Conservation (phyloP, 345 rosid species). For the Nephelium lappaceum region DNA sequence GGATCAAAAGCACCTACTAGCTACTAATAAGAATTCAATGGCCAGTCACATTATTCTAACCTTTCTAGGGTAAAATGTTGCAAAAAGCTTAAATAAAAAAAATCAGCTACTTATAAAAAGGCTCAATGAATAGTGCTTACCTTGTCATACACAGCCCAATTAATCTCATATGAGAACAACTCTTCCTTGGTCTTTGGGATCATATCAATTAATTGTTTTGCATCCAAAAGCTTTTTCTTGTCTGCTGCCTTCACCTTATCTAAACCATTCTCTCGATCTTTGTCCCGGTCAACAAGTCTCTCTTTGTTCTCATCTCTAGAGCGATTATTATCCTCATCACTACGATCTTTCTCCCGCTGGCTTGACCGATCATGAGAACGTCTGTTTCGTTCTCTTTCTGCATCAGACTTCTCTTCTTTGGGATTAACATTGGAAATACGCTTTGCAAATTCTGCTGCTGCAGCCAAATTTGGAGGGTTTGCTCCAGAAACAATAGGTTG, state of each 20-base stretch:
- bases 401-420: conserved; percentile 72
- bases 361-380: conserved; percentile 70
- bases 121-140: conserved; percentile 37
- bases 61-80: conserved; percentile 10
- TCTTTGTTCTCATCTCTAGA: conserved; percentile 56
- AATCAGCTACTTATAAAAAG: conserved; percentile 4
- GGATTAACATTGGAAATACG: conserved; percentile 67
- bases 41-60: neutral
- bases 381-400: conserved; percentile 75
- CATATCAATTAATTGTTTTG: conserved; percentile 96
- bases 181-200: conserved; percentile 98
- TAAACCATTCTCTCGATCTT: conserved; percentile 63
- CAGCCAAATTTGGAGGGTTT: conserved; percentile 77
- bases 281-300: conserved; percentile 48
- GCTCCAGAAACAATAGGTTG: conserved; percentile 60
- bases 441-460: conserved; percentile 96
- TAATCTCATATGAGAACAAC: conserved; percentile 83
- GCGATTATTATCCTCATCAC: conserved; percentile 46
- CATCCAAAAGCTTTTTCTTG: conserved; percentile 86
- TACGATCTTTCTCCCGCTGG: conserved; percentile 70
- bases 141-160: conserved; percentile 89
- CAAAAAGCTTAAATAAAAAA: neutral
- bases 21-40: neutral
- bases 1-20: neutral
- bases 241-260: conserved; percentile 69